These are phyloP conservation scores for Neospermospora avenae DNA, from an alignment of 2,329 filamentous ascomycete species.

Conservation along the genomic window DNA sequence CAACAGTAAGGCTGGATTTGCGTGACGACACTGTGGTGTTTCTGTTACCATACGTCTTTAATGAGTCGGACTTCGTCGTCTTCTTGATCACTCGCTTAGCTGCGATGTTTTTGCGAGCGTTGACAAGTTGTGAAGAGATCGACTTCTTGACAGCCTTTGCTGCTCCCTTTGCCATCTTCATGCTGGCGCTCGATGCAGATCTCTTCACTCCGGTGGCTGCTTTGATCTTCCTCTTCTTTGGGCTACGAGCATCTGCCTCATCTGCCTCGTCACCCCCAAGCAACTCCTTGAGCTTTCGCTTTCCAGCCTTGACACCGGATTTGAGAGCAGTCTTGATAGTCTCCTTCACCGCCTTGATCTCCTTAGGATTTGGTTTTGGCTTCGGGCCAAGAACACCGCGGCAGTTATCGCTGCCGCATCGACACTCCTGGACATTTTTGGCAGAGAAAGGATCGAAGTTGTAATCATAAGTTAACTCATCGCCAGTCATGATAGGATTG, in stretches of 20 bases:
- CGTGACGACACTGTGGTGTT: conserved; percentile 25
- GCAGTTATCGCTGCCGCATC: conserved; percentile 62
- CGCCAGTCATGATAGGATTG: conserved; percentile 84
- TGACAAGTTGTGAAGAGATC: conserved; percentile 32
- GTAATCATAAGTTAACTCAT: conserved; percentile 94
- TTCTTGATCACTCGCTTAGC: conserved; percentile 23
- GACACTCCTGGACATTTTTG: conserved; percentile 65
- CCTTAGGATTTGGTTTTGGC: conserved; percentile 41
- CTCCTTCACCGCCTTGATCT: conserved; percentile 48
- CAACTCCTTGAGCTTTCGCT: conserved; percentile 55
- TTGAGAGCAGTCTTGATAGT: conserved; percentile 37
- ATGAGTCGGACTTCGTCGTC: conserved; percentile 23
- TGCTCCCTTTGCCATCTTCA: conserved; percentile 37
- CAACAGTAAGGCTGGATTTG: conserved; percentile 27
- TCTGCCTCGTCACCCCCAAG: conserved; percentile 37
- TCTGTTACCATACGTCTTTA: conserved; percentile 28
- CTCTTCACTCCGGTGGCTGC: conserved; percentile 37
- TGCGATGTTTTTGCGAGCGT: conserved; percentile 19
- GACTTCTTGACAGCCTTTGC: conserved; percentile 41
- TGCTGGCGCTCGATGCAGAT: conserved; percentile 33
- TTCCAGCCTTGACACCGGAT: conserved; percentile 45
- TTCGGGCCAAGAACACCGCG: conserved; percentile 62
- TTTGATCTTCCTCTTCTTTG: conserved; percentile 49
- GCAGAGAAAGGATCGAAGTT: conserved; percentile 68
- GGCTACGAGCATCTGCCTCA: conserved; percentile 22